These are phyloP conservation scores for Taxillus chinensis DNA, from an alignment of 164 flowering plant genomes.

Conservation along the genomic window DNA sequence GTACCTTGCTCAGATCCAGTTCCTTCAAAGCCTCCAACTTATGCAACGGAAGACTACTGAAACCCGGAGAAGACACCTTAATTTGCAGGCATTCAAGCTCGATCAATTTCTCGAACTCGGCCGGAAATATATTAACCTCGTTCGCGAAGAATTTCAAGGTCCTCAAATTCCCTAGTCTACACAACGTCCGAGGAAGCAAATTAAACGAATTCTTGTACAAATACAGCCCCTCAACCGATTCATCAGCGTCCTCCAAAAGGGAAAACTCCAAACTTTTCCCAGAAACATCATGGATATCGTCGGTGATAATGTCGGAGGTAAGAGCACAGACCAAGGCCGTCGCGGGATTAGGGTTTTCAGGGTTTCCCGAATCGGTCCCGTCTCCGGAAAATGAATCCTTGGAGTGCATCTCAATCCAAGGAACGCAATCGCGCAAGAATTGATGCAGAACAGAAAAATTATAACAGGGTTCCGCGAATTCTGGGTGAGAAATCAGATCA, in stretches of 20 bases:
- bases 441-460: no score
- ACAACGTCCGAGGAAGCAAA: slow-evolving; percentile 63
- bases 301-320: neutral
- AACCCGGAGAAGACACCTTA: slow-evolving; percentile 51
- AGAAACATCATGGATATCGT: slow-evolving; percentile 51
- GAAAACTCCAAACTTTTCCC: slow-evolving; percentile 48
- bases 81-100: slow-evolving; percentile 67
- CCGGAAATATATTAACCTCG: slow-evolving; percentile 66
- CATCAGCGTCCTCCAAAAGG: slow-evolving; percentile 12
- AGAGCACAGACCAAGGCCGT: neutral
- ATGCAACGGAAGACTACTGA: slow-evolving; percentile 44
- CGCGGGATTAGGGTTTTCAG: slow-evolving; percentile 5
- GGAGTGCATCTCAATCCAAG: slow-evolving; percentile 12
- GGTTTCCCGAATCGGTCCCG: neutral
- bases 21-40: slow-evolving; percentile 68
- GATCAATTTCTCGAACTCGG: slow-evolving; percentile 45
- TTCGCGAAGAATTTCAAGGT: slow-evolving; percentile 79
- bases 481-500: no score
- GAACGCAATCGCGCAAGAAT: neutral
- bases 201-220: slow-evolving; percentile 63
- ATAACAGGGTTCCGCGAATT: no score
- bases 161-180: slow-evolving; percentile 36
- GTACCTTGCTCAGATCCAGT: slow-evolving; percentile 67
- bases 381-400: neutral
- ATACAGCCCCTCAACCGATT: slow-evolving; percentile 32